Base-by-base conservation (phyloP, 345 rosid species). In the Arabidopsis arenosa region DNA sequence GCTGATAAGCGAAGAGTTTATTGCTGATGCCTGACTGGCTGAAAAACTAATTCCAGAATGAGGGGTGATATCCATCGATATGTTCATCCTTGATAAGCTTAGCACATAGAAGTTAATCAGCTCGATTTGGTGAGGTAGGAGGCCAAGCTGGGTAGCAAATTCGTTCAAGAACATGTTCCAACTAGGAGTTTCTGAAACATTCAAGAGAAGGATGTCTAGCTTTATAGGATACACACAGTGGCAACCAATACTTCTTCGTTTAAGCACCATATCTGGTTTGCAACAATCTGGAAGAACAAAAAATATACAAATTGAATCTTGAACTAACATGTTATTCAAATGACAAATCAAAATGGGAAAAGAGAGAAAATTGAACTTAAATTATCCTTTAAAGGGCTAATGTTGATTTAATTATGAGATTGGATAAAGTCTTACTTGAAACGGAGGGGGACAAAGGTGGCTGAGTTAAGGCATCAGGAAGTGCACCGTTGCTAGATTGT, bases 171-270 rank as follows among this genome's bases (percentile, higher is more conserved):
- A 95, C 66, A 67, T 4, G 66, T 58, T 81, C 97, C 91, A 79
- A 76, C 86, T 80, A n/a, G 92, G 87, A 81, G 84, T 89, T 76
- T 86, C 88, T 6, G 99, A 92, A 70, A 95, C 90, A 76, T 95
- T 95, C 82, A 86, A 66, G 53, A 95, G 99, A 73, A 89, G 85
- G 83, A 95, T 93, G 70, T 92, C 99, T 62, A 95, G 87, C 88
- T 90, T 92, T 80, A 95, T 89, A n/a, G 99, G 99, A 85, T 95
- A 92, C 52, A 88, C 99, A 51, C 99, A 95, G 75, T 90, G 90
- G 74, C 99, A 92, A 76, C 81, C 90, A 73, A 66, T 84, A 79
- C 81, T 84, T 69, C 85, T 89, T 71, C 86, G 86, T 85, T 86
- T 95, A 88, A 82, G 82, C 80, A 95, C 95, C 82, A 79, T 84